Evolutionary conservation across 495 filamentous ascomycete genomes (phyloP).

Genomic region (Evernia prunastri): DNA sequence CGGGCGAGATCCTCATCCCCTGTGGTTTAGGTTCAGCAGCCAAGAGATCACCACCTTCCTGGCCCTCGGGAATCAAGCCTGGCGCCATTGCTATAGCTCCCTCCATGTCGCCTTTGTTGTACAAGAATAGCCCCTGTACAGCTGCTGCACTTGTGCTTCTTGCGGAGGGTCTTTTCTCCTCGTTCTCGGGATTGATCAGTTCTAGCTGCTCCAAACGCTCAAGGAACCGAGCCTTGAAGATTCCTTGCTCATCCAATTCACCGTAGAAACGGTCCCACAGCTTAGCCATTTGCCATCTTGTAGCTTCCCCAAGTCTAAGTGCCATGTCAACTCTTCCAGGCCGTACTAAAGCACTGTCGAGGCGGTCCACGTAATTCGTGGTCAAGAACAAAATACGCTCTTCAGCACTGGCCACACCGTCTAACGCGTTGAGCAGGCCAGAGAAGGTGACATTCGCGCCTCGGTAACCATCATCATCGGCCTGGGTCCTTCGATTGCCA

Average conservation of each 20-base stretch:
- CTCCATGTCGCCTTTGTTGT: slow-evolving; percentile 84
- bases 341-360: slow-evolving; percentile 83
- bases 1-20: neutral
- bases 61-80: slow-evolving; percentile 46
- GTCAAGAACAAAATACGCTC: slow-evolving; percentile 91
- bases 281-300: slow-evolving; percentile 70
- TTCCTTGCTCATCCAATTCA: slow-evolving; percentile 60
- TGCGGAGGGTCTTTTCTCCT: slow-evolving; percentile 34
- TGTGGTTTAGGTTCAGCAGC: neutral
- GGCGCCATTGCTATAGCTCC: slow-evolving; percentile 78
- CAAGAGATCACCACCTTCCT: neutral
- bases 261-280: slow-evolving; percentile 96
- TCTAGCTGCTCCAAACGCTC: slow-evolving; percentile 45
- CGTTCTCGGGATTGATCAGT: slow-evolving; percentile 38
- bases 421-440: slow-evolving; percentile 84
- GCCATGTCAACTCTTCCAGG: slow-evolving; percentile 94
- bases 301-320: slow-evolving; percentile 80
- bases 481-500: slow-evolving; percentile 62
- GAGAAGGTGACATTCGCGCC: slow-evolving; percentile 94
- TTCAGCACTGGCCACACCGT: slow-evolving; percentile 92
- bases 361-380: slow-evolving; percentile 84
- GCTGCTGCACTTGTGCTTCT: slow-evolving; percentile 73
- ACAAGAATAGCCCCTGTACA: slow-evolving; percentile 87
- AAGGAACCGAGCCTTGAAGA: slow-evolving; percentile 43
- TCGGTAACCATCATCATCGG: slow-evolving; percentile 76